Conservation (phyloP, 805 yeast species). For the Candida jianshihensis region DNA sequence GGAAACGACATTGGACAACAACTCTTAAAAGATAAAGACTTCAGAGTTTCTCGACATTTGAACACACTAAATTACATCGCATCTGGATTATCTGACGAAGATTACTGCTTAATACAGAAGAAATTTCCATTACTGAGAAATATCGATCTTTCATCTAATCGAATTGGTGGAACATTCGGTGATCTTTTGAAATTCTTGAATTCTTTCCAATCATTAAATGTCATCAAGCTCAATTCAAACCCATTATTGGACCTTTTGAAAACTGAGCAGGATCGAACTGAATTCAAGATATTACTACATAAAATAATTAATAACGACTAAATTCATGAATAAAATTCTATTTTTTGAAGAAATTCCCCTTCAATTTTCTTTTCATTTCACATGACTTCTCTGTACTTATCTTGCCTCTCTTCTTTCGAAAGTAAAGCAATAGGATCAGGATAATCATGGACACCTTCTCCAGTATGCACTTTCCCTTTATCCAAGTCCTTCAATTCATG, state of each 20-base stretch:
- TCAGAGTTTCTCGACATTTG: conserved; percentile 1
- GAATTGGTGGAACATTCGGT: conserved; percentile 6
- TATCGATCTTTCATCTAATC: conserved; percentile 5
- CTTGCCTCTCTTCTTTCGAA: conserved; percentile 36
- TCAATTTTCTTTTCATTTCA: conserved; percentile 1
- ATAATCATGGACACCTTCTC: conserved; percentile 28
- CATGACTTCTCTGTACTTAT: conserved; percentile 32
- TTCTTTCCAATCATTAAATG: conserved; percentile 2
- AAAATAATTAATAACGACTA: conserved; percentile 3
- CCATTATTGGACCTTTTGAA: conserved; percentile 7
- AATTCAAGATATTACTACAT: conserved; percentile 5
- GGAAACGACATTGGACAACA: conserved; percentile 1
- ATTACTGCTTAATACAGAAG: neutral
- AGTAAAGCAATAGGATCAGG: conserved; percentile 37
- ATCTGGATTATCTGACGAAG: conserved; percentile 3
- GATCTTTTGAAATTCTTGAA: conserved; percentile 3
- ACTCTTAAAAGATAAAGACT: neutral
- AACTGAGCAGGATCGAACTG: conserved; percentile 2
- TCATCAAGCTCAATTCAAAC: conserved; percentile 7
- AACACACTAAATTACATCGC: conserved; percentile 1
- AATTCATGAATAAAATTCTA: neutral
- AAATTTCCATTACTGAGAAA: conserved; percentile 7
- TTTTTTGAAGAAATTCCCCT: neutral
- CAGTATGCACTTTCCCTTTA: conserved; percentile 20
- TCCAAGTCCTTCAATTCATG: conserved; percentile 33